phyloP scores from a whole-genome alignment of 805 yeast genomes.

The Candida alai region DNA sequence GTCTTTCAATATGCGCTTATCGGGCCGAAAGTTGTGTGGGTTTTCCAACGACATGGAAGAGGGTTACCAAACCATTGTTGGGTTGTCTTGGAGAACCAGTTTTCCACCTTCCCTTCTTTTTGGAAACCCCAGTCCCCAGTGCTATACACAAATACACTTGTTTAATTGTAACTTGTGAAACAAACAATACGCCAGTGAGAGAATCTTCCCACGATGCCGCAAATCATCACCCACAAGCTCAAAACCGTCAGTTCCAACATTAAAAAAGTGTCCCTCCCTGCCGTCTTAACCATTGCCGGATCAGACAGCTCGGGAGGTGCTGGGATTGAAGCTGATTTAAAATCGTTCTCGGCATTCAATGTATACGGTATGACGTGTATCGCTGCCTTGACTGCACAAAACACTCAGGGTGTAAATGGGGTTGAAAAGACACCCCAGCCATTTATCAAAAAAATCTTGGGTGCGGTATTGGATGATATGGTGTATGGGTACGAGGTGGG shows the following conservation, averaged over 20 bases:
- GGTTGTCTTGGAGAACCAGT: too few species aligned
- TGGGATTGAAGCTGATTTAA: slow-evolving; percentile 85
- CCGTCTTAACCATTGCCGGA: slow-evolving; percentile 52
- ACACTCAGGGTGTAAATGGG: slow-evolving; percentile 48
- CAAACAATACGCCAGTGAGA: too few species aligned
- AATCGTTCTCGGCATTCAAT: slow-evolving; percentile 69
- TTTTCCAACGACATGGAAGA: too few species aligned
- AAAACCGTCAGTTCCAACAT: slow-evolving; percentile 2
- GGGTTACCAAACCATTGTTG: too few species aligned
- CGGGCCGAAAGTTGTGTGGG: too few species aligned
- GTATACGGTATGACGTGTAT: slow-evolving; percentile 77
- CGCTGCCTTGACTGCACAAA: slow-evolving; percentile 78
- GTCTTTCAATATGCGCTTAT: too few species aligned
- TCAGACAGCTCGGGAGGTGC: slow-evolving; percentile 90
- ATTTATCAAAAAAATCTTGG: slow-evolving; percentile 47
- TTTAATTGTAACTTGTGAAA: too few species aligned
- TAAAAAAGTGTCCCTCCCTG: slow-evolving; percentile 12
- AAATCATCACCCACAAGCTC: slow-evolving; percentile 5
- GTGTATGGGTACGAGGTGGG: slow-evolving; percentile 23
- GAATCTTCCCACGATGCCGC: too few species aligned
- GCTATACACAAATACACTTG: too few species aligned
- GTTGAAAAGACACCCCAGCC: slow-evolving; percentile 40
- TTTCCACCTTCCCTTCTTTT: too few species aligned
- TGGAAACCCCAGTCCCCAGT: too few species aligned
- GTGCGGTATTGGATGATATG: slow-evolving; percentile 57